phyloP scores from a whole-genome alignment of 2,329 filamentous ascomycete genomes.

The Anthostomella pinea region DNA sequence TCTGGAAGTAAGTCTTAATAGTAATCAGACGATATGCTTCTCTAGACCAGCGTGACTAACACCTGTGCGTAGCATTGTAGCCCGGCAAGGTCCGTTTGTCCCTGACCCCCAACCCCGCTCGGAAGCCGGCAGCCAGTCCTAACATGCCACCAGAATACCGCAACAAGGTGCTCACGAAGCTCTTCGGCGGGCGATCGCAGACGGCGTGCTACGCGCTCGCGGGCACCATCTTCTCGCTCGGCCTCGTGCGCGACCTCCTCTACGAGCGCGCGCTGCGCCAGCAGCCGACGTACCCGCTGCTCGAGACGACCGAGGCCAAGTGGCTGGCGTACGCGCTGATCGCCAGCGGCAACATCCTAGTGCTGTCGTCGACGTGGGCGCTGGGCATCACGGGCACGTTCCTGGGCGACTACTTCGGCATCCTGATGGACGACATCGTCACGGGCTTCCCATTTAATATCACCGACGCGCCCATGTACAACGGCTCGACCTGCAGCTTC shows the following conservation, averaged over 20 bases:
- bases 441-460: slow-evolving; percentile 96
- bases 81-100: slow-evolving; percentile 65
- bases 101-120: slow-evolving; percentile 15
- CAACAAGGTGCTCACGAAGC: slow-evolving; percentile 82
- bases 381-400: slow-evolving; percentile 95
- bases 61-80: slow-evolving; percentile 62
- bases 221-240: slow-evolving; percentile 83
- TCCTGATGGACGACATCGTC: slow-evolving; percentile 92
- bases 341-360: slow-evolving; percentile 74
- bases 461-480: slow-evolving; percentile 91
- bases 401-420: slow-evolving; percentile 97
- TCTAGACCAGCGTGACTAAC: too few species aligned
- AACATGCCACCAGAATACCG: slow-evolving; percentile 70
- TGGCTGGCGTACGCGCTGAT: slow-evolving; percentile 71
- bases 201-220: slow-evolving; percentile 88
- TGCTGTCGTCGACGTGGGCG: slow-evolving; percentile 84
- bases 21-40: too few species aligned
- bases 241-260: slow-evolving; percentile 81
- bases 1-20: slow-evolving; percentile 82
- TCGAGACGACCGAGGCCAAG: slow-evolving; percentile 58
- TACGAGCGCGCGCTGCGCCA: slow-evolving; percentile 81
- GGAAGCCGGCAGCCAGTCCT: slow-evolving; percentile 5
- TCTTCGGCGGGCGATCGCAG: slow-evolving; percentile 75
- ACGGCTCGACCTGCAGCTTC: slow-evolving; percentile 90
- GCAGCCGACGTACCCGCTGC: slow-evolving; percentile 71